Evolutionary conservation across 2,329 filamentous ascomycete species (phyloP).

Genomic region (Thermomyces lanuginosus): DNA sequence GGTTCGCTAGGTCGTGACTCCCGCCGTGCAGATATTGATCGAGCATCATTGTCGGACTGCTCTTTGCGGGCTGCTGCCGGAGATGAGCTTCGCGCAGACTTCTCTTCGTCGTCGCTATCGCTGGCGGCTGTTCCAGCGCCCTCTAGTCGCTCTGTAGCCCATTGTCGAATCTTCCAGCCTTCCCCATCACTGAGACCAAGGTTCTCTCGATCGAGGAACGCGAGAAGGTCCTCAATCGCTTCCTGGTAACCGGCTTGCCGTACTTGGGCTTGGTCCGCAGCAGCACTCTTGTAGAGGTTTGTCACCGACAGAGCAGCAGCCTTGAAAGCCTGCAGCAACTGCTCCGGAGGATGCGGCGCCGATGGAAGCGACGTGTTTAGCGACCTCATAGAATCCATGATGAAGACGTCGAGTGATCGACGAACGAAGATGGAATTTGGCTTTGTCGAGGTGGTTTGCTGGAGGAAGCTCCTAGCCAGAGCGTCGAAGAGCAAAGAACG

Average conservation of each 20-base stretch:
- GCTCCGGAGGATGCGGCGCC: constrained; percentile 33
- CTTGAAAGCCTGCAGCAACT: constrained; percentile 76
- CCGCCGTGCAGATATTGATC: constrained; percentile 13
- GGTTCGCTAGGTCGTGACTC: constrained; percentile 12
- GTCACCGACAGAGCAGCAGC: constrained; percentile 85
- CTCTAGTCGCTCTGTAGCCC: constrained; percentile 36
- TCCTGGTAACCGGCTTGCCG: constrained; percentile 80
- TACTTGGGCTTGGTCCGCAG: constrained; percentile 57
- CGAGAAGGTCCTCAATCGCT: constrained; percentile 75
- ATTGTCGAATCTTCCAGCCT: constrained; percentile 48
- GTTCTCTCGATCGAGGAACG: constrained; percentile 67
- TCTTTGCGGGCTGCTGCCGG: constrained; percentile 20
- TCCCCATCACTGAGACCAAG: constrained; percentile 67
- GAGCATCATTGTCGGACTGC: constrained; percentile 12
- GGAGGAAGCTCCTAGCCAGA: too few relatives aligned
- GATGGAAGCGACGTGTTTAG: constrained; percentile 46
- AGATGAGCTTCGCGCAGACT: constrained; percentile 21
- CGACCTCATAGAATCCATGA: constrained; percentile 49
- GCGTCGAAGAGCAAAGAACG: constrained; percentile 1
- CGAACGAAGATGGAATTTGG: background rate
- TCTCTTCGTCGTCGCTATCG: constrained; percentile 33
- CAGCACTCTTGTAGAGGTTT: constrained; percentile 86
- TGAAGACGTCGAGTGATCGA: constrained; percentile 5
- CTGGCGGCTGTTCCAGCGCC: constrained; percentile 21
- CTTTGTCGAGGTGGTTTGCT: too few relatives aligned